Evolutionary conservation across 148 eudicot genomes (phyloP).

Genomic region (Camellia lanceoleosa): DNA sequence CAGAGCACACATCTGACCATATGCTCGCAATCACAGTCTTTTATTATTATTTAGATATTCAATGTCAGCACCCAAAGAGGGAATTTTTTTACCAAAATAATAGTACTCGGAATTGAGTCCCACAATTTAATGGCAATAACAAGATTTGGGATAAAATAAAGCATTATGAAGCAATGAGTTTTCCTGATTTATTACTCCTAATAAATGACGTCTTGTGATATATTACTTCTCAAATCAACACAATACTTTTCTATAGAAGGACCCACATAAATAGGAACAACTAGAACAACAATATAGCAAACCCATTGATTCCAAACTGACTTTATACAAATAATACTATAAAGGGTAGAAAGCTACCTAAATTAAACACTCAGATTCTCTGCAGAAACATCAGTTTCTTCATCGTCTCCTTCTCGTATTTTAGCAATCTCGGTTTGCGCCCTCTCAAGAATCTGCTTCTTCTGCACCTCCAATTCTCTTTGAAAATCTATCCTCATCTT

Average conservation of each 20-base stretch:
- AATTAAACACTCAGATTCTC: slow-evolving; percentile 52
- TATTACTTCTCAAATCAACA: background rate
- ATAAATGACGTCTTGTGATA: background rate
- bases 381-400: slow-evolving; percentile 40
- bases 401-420: slow-evolving; percentile 26
- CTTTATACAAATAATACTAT: background rate
- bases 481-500: slow-evolving; percentile 78
- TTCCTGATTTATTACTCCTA: background rate
- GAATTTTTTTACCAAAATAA: background rate
- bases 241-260: background rate
- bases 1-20: background rate
- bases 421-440: slow-evolving; percentile 71
- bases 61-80: too few species aligned
- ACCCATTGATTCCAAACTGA: background rate
- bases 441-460: slow-evolving; percentile 81
- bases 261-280: background rate
- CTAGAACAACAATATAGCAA: background rate
- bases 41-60: too few species aligned
- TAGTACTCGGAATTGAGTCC: background rate
- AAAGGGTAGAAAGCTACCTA: slow-evolving; percentile 20
- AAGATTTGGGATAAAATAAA: background rate
- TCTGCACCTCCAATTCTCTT: slow-evolving; percentile 83
- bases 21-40: background rate
- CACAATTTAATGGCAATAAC: background rate
- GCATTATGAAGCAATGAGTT: background rate